These are phyloP conservation scores for Ormosia semicastrata DNA, from an alignment of 306 rosid species.

Conservation along the genomic window DNA sequence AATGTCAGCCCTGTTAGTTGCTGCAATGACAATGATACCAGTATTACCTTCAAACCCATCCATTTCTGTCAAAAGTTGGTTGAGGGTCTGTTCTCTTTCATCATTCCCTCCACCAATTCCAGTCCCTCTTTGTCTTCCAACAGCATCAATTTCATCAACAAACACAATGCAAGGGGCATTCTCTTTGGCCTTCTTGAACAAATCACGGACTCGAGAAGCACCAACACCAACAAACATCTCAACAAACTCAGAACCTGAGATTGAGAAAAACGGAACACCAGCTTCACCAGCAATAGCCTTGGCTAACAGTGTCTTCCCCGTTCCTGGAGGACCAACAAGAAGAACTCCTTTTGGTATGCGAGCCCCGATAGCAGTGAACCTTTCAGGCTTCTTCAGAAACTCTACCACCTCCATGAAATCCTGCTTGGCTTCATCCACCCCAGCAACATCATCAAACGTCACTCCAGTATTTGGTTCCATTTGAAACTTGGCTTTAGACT, in stretches of 20 bases:
- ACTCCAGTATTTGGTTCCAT: slow-evolving; percentile 99
- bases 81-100: slow-evolving; percentile 98
- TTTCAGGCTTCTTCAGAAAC: slow-evolving; percentile 96
- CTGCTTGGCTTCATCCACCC: slow-evolving; percentile 99
- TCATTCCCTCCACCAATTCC: slow-evolving; percentile 99
- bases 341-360: slow-evolving; percentile 99
- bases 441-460: slow-evolving; percentile 99
- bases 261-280: slow-evolving; percentile 99
- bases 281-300: slow-evolving; percentile 99
- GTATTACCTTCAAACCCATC: slow-evolving; percentile 99
- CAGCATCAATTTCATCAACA: slow-evolving; percentile 99
- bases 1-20: slow-evolving; percentile 99
- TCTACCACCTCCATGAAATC: slow-evolving; percentile 99
- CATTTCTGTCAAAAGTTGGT: slow-evolving; percentile 99
- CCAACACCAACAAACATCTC: slow-evolving; percentile 99
- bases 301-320: slow-evolving; percentile 93
- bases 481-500: slow-evolving; percentile 99
- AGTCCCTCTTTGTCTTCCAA: slow-evolving; percentile 98
- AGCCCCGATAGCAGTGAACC: slow-evolving; percentile 98
- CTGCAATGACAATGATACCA: slow-evolving; percentile 95
- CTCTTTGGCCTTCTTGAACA: slow-evolving; percentile 99
- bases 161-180: slow-evolving; percentile 99
- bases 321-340: slow-evolving; percentile 99
- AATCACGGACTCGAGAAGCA: slow-evolving; percentile 98
- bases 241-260: slow-evolving; percentile 98